Base-by-base conservation (phyloP, 805 yeast species). In the Myxozyma vanderwaltii region DNA sequence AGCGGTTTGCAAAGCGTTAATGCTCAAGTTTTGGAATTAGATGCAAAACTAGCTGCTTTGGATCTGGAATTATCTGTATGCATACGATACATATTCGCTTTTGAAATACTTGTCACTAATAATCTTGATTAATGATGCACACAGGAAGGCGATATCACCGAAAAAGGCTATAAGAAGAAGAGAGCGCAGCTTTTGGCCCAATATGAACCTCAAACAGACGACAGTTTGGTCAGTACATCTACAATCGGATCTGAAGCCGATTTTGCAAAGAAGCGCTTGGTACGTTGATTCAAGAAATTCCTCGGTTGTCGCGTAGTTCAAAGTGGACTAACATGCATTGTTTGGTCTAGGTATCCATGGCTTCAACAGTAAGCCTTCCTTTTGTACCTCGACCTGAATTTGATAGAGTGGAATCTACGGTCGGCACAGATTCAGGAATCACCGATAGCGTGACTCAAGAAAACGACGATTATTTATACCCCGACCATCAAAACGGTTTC, bases 101-200 rank as follows among this genome's bases (percentile, higher is more conserved):
- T 17, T 13, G 21, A n/a, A 10, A 33, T 31, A 31, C 3, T n/a
- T 27, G 17, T 19, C 21, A 17, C 44, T 39, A 24, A 27, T 27
- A n/a, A 19, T 33, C 29, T 21, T 17, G 39, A 13, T 26, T 38
- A n/a, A 29, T 40, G 13, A 23, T 19, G 17, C 23, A 10, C 8
- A 5, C 35, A 76, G 64, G 91, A 87, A 36, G 92, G 90, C 1
- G 85, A 85, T 58, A 75, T 88, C 56, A 87, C 94, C 0, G 85
- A 80, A 48, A 88, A 86, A 69, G 92, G 94, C 1, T 88, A 85
- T 69, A 75, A 77, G 44, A 85, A 81, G 65, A 86, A 84, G 61
- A 74, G 89, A 59, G 79, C 62, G n/a, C 48, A 45, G 41, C 27
- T 63, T 33, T 40, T 56, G 13, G 57, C 54, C 10, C 29, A 26